A percentile compares a stretch with the other conserved stretches of the same genome.
Conservation (phyloP, 352 stramenopile species). For the Pythium volutum region DNA sequence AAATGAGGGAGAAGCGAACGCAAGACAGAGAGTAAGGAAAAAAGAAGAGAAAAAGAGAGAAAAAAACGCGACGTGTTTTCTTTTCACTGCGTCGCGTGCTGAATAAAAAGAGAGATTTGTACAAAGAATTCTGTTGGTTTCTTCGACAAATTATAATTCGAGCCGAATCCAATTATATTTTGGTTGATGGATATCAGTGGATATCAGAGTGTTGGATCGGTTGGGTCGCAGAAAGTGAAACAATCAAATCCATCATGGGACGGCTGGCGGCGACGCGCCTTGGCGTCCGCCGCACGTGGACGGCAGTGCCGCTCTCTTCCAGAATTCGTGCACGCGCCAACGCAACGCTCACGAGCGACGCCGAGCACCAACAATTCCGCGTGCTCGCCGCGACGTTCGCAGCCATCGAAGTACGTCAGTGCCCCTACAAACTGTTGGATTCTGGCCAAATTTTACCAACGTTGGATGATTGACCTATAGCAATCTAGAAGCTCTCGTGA, state of each 20-base stretch:
- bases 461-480: constrained; percentile 19
- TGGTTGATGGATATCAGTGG: neutral
- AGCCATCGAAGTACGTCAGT: constrained; percentile 42
- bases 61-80: neutral
- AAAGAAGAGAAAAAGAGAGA: neutral
- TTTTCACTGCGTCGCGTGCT: neutral
- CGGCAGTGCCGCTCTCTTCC: neutral
- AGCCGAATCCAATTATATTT: neutral
- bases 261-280: neutral
- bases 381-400: constrained; percentile 47
- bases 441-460: neutral
- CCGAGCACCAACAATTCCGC: constrained; percentile 24
- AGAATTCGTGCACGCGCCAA: neutral
- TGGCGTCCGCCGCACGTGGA: neutral
- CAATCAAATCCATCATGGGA: neutral
- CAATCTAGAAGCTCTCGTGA: constrained; percentile 53
- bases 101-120: neutral
- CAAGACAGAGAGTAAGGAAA: neutral
- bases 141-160: neutral
- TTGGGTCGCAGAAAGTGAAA: neutral
- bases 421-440: neutral
- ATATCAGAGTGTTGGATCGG: neutral
- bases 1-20: neutral
- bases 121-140: neutral
- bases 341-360: neutral